Evolutionary conservation across 2,329 filamentous ascomycete species (phyloP), one percentile per base, ranked within the genome.

Genomic region (Thielaviopsis ethacetica): DNA sequence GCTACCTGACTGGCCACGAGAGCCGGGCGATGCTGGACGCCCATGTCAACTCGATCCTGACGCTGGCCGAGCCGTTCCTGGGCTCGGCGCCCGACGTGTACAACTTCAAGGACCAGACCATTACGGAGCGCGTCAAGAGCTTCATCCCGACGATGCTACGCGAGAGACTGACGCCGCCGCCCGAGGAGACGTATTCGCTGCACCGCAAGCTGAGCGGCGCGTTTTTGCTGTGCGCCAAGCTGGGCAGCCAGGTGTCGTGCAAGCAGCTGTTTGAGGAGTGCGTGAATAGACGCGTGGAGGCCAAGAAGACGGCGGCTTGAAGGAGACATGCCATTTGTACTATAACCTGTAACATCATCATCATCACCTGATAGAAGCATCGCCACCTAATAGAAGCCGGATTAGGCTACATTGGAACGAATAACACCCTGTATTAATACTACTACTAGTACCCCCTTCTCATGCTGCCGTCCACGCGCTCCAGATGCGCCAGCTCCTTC

Each of bases 161-260:
- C 59, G 93, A 98, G 75, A 75, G 93, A 41, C 73, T 98, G 21
- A 83, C 88, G 17, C 91, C 93, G 24, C 93, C 94, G 24, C 93
- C 93, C 0, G 94, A 98, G 73, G 93, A 98, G 76, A 98, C 93
- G 57, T 98, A 98, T 68, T 91, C 86, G 68, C 72, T 98, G 66
- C 93, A 98, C 71, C 81, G 93, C 62, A 98, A 98, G 74, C 73
- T 98, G 58, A 95, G 90, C 69, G 93, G 93, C 0, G 94, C 93
- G 0, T 98, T 98, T 68, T 71, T 98, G 66, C 76, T 98, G 19
- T 98, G 93, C 70, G 91, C 93, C 0, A 80, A 83, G 64, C 70
- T 98, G 61, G 90, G 88, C 2, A 95, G 89, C 69, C 79, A 82
- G 63, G 91, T 98, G 2, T 76, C 76, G 60, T 96, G 91, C 65